A percentile compares a stretch with the other conserved stretches of the same genome.
phyloP scores from a whole-genome alignment of 2,329 filamentous ascomycete genomes.

The Alternaria ethzedia region DNA sequence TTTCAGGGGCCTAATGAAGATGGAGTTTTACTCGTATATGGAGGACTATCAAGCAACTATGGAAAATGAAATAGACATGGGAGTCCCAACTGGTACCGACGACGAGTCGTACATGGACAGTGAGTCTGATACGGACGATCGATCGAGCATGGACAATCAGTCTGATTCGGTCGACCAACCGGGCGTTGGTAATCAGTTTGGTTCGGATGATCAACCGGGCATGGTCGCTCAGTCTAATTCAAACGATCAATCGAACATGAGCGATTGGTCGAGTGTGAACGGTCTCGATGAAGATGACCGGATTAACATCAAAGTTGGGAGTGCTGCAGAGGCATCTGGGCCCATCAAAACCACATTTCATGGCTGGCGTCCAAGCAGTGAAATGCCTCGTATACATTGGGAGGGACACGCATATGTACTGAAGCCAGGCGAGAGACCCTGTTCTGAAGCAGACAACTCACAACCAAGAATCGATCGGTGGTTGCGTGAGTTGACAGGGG shows the following conservation, averaged over 20 bases:
- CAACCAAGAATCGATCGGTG: background rate
- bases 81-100: background rate
- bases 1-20: background rate
- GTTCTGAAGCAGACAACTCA: background rate
- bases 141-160: background rate
- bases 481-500: background rate
- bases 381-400: background rate
- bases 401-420: background rate
- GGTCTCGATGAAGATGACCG: background rate
- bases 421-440: background rate
- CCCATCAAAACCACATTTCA: background rate
- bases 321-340: background rate
- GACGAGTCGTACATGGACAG: background rate
- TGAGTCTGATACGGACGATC: background rate
- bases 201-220: background rate
- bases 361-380: background rate
- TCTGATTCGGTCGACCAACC: background rate
- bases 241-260: background rate
- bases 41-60: background rate
- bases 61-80: too few species aligned
- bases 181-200: background rate
- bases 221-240: background rate
- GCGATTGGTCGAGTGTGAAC: background rate
- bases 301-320: background rate
- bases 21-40: background rate